phyloP scores from a whole-genome alignment of 1,284 basidiomycete species.

The Melampsora larici-populina region DNA sequence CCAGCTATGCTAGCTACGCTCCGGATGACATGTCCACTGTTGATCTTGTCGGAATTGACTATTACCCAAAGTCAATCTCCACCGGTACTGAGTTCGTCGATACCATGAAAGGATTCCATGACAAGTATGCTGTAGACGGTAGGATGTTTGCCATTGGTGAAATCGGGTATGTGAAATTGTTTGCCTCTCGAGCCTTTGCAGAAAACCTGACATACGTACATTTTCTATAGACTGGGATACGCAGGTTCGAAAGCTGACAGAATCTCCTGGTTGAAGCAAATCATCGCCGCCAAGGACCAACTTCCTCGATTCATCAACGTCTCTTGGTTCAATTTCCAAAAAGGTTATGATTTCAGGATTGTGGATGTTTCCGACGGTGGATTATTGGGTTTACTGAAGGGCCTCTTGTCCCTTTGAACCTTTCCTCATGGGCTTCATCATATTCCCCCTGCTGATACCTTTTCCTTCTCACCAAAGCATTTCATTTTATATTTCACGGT shows the following conservation, averaged over 20 bases:
- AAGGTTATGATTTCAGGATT: conserved; percentile 47
- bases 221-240: conserved; percentile 45
- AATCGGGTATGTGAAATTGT: conserved; percentile 47
- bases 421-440: neutral
- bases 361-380: conserved; percentile 20
- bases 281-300: conserved; percentile 45
- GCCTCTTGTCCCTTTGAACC: too few species aligned
- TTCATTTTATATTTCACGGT: neutral
- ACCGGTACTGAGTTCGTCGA: conserved; percentile 47
- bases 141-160: conserved; percentile 54
- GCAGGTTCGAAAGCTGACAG: conserved; percentile 47
- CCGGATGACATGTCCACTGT: conserved; percentile 51
- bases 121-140: conserved; percentile 48
- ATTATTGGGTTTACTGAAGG: neutral
- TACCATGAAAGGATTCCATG: conserved; percentile 54
- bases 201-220: neutral
- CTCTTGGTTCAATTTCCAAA: conserved; percentile 53
- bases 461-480: neutral
- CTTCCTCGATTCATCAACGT: conserved; percentile 51
- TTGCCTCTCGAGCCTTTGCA: neutral
- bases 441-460: neutral
- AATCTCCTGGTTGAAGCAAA: conserved; percentile 50
- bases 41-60: conserved; percentile 53
- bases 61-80: conserved; percentile 49
- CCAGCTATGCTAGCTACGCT: conserved; percentile 49